A percentile compares a stretch with the other conserved stretches of the same genome.
phyloP scores from a whole-genome alignment of 2,329 filamentous ascomycete species.

The Penicillium sp. region DNA sequence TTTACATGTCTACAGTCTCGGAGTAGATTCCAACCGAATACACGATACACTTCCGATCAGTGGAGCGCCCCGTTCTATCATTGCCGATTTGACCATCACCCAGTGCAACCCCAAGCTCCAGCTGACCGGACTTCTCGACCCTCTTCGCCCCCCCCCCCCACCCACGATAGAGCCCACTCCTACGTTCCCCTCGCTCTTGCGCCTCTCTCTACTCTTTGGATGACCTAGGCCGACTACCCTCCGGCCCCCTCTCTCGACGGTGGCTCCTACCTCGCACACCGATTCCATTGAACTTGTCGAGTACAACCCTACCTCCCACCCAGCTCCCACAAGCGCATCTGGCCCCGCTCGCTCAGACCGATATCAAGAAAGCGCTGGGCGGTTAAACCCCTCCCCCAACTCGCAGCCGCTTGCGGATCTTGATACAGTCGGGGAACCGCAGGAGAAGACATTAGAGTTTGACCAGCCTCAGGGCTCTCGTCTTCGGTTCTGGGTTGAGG shows the following conservation, averaged over 20 bases:
- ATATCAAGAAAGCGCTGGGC: neutral
- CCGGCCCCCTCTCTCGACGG: constrained; percentile 19
- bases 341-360: constrained; percentile 10
- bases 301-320: constrained; percentile 16
- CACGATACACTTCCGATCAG: constrained; percentile 1
- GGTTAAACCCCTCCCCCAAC: constrained; percentile 11
- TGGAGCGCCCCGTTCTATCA: constrained; percentile 4
- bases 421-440: neutral
- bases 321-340: constrained; percentile 4
- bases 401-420: constrained; percentile 16
- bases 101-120: constrained; percentile 21
- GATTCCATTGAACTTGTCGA: constrained; percentile 39
- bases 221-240: constrained; percentile 17
- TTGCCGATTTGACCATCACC: constrained; percentile 17
- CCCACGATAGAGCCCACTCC: constrained; percentile 6
- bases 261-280: constrained; percentile 22
- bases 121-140: neutral
- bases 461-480: constrained; percentile 17
- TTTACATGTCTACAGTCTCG: constrained; percentile 8
- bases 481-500: constrained; percentile 37
- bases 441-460: constrained; percentile 4
- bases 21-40: constrained; percentile 5
- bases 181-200: constrained; percentile 15
- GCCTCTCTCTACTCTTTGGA: constrained; percentile 10
- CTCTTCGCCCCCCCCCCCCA: neutral